phyloP scores from a whole-genome alignment of 2,329 filamentous ascomycete genomes.

The Claviceps humidiphila region DNA sequence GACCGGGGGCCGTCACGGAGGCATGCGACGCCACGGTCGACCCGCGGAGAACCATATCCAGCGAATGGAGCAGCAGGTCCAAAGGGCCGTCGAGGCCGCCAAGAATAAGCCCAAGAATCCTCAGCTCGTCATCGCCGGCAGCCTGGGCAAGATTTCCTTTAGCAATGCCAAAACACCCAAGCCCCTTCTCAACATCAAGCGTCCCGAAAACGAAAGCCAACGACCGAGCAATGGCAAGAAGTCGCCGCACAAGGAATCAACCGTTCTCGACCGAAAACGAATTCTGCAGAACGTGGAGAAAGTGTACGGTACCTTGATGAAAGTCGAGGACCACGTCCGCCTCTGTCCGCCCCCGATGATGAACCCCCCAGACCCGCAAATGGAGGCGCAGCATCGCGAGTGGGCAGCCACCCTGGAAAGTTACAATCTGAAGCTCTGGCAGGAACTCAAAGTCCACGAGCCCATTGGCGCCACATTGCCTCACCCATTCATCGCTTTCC shows the following conservation, averaged over 20 bases:
- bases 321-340: constrained; percentile 85
- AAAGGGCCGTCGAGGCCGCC: constrained; percentile 89
- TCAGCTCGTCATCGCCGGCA: constrained; percentile 90
- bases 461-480: constrained; percentile 64
- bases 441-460: constrained; percentile 80
- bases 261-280: constrained; percentile 65
- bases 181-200: constrained; percentile 89
- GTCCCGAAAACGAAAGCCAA: constrained; percentile 53
- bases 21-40: constrained; percentile 59
- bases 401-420: constrained; percentile 48
- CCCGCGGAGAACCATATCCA: constrained; percentile 95
- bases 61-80: constrained; percentile 98
- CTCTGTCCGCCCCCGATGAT: constrained; percentile 53
- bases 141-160: constrained; percentile 94
- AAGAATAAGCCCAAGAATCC: constrained; percentile 98
- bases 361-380: constrained; percentile 45
- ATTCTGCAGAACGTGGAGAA: constrained; percentile 77
- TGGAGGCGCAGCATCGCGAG: constrained; percentile 61
- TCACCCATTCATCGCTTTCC: constrained; percentile 91
- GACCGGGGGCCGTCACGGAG: constrained; percentile 71
- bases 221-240: constrained; percentile 37
- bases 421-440: constrained; percentile 76
- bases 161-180: constrained; percentile 97
- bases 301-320: constrained; percentile 80
- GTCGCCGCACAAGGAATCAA: constrained; percentile 14